Conservation (phyloP, 2,329 filamentous ascomycete species). For the Davidsoniella australis region DNA sequence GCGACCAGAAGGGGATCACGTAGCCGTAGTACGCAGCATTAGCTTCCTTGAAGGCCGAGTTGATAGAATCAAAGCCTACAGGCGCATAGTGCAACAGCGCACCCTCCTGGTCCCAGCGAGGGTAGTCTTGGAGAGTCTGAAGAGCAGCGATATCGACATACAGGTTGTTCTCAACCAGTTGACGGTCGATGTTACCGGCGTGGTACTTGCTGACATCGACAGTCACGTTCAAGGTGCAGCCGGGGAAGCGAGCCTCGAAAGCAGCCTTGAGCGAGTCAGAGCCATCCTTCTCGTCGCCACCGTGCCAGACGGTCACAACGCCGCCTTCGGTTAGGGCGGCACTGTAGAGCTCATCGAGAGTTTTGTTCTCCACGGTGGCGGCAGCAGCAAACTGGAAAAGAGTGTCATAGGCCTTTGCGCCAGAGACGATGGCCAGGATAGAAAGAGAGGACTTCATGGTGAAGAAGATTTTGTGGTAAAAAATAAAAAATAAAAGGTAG, state of each 20-base stretch:
- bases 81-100: constrained; percentile 33
- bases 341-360: constrained; percentile 31
- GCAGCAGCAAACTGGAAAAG: constrained; percentile 15
- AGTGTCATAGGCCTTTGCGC: constrained; percentile 15
- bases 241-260: constrained; percentile 31
- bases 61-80: constrained; percentile 26
- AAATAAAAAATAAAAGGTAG: not conserved
- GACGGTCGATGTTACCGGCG: constrained; percentile 28
- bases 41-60: constrained; percentile 25
- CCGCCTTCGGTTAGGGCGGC: constrained; percentile 31
- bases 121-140: constrained; percentile 34
- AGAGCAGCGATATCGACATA: constrained; percentile 30
- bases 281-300: constrained; percentile 28
- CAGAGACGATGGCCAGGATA: not conserved
- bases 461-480: not conserved
- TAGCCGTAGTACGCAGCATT: constrained; percentile 26
- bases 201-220: constrained; percentile 40
- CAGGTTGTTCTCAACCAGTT: constrained; percentile 23
- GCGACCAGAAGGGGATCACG: constrained; percentile 22
- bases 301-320: constrained; percentile 29
- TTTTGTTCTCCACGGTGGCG: constrained; percentile 25
- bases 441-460: constrained; percentile 1
- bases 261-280: constrained; percentile 23
- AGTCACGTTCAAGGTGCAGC: constrained; percentile 33
- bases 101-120: constrained; percentile 31